Conservation (phyloP, 352 stramenopile species). For the Phytophthora meadii region DNA sequence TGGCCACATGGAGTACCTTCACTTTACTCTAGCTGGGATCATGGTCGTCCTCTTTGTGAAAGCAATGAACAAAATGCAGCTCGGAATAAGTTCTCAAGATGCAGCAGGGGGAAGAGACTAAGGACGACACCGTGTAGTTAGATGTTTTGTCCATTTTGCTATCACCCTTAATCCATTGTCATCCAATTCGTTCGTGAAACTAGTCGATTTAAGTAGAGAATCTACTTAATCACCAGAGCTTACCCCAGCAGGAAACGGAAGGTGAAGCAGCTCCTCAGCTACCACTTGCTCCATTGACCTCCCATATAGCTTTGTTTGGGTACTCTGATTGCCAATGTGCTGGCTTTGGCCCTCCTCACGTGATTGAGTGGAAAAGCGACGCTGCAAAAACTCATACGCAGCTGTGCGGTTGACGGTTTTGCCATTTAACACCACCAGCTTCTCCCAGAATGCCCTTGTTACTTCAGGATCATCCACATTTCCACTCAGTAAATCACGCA, state of each 20-base stretch:
- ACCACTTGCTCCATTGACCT: slow-evolving; percentile 30
- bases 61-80: slow-evolving; percentile 47
- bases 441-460: slow-evolving; percentile 51
- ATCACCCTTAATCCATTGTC: too few species aligned
- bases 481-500: slow-evolving; percentile 52
- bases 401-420: slow-evolving; percentile 33
- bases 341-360: slow-evolving; percentile 18
- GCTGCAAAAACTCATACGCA: slow-evolving; percentile 47
- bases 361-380: slow-evolving; percentile 42
- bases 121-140: slow-evolving; percentile 1
- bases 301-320: slow-evolving; percentile 41
- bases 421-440: slow-evolving; percentile 51
- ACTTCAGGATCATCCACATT: slow-evolving; percentile 1
- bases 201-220: slow-evolving; percentile 13
- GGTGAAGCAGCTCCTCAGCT: slow-evolving; percentile 32
- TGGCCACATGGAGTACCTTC: slow-evolving; percentile 47
- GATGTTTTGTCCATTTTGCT: too few species aligned
- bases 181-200: not conserved
- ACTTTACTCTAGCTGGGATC: slow-evolving; percentile 39
- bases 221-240: slow-evolving; percentile 7
- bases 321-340: not conserved
- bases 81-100: slow-evolving; percentile 38
- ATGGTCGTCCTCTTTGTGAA: slow-evolving; percentile 32
- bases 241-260: slow-evolving; percentile 9
- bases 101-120: slow-evolving; percentile 1